These are phyloP conservation scores for Patellifolia procumbens DNA, from an alignment of 179 eudicot species.

Conservation along the genomic window DNA sequence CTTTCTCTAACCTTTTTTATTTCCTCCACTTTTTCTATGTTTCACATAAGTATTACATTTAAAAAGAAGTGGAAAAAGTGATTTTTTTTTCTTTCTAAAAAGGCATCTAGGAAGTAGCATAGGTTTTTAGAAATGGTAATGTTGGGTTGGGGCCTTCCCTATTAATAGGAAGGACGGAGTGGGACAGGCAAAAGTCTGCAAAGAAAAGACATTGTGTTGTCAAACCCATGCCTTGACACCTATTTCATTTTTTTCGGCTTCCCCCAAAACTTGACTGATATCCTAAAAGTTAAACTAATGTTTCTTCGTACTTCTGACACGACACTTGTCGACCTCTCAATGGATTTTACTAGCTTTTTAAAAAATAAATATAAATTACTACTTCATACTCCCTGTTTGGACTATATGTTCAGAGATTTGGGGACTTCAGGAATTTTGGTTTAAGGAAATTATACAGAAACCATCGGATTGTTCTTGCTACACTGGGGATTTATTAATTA, in stretches of 20 bases:
- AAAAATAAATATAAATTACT: background rate
- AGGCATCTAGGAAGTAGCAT: no score
- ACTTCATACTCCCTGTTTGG: background rate
- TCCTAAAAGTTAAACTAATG: background rate
- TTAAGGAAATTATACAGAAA: no score
- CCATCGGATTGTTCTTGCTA: no score
- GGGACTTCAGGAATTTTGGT: no score
- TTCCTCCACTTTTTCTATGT: no score
- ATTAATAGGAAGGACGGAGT: background rate
- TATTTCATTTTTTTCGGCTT: constrained; percentile 2
- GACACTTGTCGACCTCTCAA: constrained; percentile 29
- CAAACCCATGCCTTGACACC: constrained; percentile 23
- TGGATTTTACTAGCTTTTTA: background rate
- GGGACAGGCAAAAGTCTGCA: background rate
- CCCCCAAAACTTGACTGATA: constrained; percentile 8
- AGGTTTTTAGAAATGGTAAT: no score
- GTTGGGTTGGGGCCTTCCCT: background rate
- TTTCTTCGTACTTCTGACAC: constrained; percentile 14
- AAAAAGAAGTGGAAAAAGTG: no score
- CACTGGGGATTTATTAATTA: no score
- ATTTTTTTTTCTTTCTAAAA: no score
- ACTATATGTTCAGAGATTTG: background rate
- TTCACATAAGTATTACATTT: no score
- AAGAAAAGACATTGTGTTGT: constrained; percentile 18
- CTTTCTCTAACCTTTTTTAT: no score